A percentile compares a stretch with the other conserved stretches of the same genome.
Conservation (phyloP, 305 asterid species). For the Solanum hybrid region DNA sequence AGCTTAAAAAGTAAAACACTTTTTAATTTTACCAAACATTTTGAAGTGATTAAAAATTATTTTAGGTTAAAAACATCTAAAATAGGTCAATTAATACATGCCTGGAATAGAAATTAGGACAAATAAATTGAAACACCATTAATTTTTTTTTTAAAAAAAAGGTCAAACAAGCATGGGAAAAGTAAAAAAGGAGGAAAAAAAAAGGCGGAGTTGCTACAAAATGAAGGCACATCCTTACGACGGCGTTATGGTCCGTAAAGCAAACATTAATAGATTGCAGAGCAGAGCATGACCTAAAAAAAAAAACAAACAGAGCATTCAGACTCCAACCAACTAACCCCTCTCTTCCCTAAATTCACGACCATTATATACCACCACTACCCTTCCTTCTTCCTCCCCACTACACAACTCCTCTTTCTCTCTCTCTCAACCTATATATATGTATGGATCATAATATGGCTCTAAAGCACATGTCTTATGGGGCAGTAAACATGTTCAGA, state of each 20-base stretch:
- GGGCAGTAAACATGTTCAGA: constrained; percentile 22
- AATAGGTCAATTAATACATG: background rate
- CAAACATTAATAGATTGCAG: background rate
- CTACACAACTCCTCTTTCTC: background rate
- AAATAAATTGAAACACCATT: background rate
- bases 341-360: background rate
- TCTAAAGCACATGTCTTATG: constrained; percentile 2
- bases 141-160: background rate
- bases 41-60: background rate
- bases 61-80: background rate
- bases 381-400: background rate
- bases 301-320: background rate
- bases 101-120: fast-evolving
- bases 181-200: background rate
- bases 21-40: too few relatives aligned
- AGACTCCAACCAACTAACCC: background rate
- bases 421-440: too few relatives aligned
- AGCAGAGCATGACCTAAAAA: background rate
- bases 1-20: background rate
- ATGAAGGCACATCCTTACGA: background rate
- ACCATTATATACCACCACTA: constrained; percentile 7
- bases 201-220: background rate
- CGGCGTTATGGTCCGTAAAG: background rate
- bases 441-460: constrained; percentile 3
- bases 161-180: background rate